Evolutionary conservation across 768 basidiomycete genomes (phyloP).

Genomic region (Kwoniella dendrophila): DNA sequence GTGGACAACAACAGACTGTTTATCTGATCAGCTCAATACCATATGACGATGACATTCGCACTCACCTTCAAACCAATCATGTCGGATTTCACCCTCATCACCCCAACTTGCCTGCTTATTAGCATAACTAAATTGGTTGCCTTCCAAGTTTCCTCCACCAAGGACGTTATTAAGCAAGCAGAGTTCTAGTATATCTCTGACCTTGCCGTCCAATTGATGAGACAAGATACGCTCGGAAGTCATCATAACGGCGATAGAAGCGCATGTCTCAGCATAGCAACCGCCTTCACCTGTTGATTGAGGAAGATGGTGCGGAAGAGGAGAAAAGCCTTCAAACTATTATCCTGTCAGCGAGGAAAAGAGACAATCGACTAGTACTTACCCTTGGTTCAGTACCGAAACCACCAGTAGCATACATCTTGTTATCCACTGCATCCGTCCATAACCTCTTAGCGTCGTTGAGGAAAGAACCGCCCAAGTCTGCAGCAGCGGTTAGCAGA

Average conservation of each 20-base stretch:
- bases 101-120: slow-evolving; percentile 41
- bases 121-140: slow-evolving; percentile 40
- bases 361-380: slow-evolving; percentile 1
- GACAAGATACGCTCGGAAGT: slow-evolving; percentile 38
- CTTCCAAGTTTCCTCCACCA: slow-evolving; percentile 36
- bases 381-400: slow-evolving; percentile 41
- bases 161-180: slow-evolving; percentile 39
- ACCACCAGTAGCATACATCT: slow-evolving; percentile 47
- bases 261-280: slow-evolving; percentile 46
- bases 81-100: slow-evolving; percentile 31
- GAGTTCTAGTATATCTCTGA: slow-evolving; percentile 37
- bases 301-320: slow-evolving; percentile 31
- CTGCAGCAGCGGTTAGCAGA: slow-evolving; percentile 40
- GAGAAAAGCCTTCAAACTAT: slow-evolving; percentile 39
- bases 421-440: slow-evolving; percentile 33
- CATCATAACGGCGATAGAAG: slow-evolving; percentile 46
- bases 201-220: slow-evolving; percentile 31
- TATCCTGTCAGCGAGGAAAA: background rate
- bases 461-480: slow-evolving; percentile 35
- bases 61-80: slow-evolving; percentile 47
- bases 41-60: background rate
- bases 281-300: slow-evolving; percentile 41
- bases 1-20: slow-evolving; percentile 44
- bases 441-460: slow-evolving; percentile 36
- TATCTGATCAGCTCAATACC: background rate